Evolutionary conservation across 163 green algal species (phyloP), one percentile per base, ranked within the genome.

Genomic region (Prototheca stagnorum): DNA sequence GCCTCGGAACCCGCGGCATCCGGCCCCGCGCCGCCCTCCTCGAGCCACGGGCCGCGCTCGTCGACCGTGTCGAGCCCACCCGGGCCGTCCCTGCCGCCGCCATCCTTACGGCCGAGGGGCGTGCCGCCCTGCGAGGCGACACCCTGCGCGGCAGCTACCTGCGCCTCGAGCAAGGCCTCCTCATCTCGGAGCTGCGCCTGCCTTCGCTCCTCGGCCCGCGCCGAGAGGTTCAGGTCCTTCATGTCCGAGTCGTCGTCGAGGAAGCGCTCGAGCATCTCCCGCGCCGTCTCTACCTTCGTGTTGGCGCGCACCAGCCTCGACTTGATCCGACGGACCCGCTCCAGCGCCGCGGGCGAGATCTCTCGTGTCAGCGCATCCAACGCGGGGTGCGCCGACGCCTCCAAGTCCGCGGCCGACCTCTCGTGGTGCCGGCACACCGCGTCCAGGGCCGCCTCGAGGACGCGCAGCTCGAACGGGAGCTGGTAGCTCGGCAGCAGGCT

Each of bases 231-330:
- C 54, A 93, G 73, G 50, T 82, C 71, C 44, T 75, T 68, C 78
- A 93, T 92, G 68, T 92, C 81, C 14, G 65, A 53, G 54, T 92
- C 80, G 60, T 93, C 81, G 53, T 92, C 75, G 42, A 93, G 67
- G 54, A 87, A 82, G 60, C 85, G 80, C 64, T 90, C 80, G 20
- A 92, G 66, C 42, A 91, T 58, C 64, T 84, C 77, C 17, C 68
- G 56, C 50, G 82, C 16, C 29, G 74, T 86, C 51, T 86, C 74
- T n/a, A 85, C 75, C 4, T 72, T 58, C 16, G 75, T 87, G 21
- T 71, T 84, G 28, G 88, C 62, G 8, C 79, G 72, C 51, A 84
- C 80, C 42, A 88, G 75, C 35, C 74, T 68, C 57, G 69, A 81
- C 65, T 93, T 93, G 35, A 92, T 72, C 28, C 68, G 61, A 1